A percentile compares a stretch with the other conserved stretches of the same genome.
These are phyloP conservation scores for Mycena sp. DNA, from an alignment of 1,284 basidiomycete species.

Conservation along the genomic window DNA sequence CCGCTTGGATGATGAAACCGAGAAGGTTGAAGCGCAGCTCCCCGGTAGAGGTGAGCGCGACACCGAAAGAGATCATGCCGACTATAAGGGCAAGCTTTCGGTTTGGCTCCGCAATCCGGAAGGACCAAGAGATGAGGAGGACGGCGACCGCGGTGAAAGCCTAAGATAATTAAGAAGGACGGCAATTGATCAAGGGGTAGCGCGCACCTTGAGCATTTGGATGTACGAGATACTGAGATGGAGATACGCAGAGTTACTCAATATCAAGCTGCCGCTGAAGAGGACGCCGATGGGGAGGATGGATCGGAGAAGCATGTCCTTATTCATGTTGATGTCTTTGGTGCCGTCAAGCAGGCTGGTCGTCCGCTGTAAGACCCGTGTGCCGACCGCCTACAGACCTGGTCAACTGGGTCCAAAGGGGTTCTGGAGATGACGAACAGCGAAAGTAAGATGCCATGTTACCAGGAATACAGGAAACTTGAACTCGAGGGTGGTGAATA, in stretches of 20 bases:
- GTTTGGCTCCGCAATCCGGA: slow-evolving; percentile 90
- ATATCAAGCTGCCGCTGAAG: slow-evolving; percentile 91
- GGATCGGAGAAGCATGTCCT: slow-evolving; percentile 84
- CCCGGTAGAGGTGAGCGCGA: slow-evolving; percentile 89
- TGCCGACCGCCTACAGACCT: slow-evolving; percentile 78
- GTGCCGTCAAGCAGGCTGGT: slow-evolving; percentile 90
- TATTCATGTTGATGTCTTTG: slow-evolving; percentile 88
- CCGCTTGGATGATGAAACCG: slow-evolving; percentile 88
- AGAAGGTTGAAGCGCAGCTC: slow-evolving; percentile 87
- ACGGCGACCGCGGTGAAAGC: slow-evolving; percentile 98
- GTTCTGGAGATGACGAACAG: slow-evolving; percentile 57
- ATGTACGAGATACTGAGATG: slow-evolving; percentile 94
- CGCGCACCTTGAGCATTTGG: slow-evolving; percentile 93
- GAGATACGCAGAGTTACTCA: slow-evolving; percentile 95
- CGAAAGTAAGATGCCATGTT: slow-evolving; percentile 88
- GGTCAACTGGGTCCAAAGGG: not conserved
- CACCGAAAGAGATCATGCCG: slow-evolving; percentile 91
- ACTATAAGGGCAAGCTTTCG: slow-evolving; percentile 86
- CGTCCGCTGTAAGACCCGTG: slow-evolving; percentile 88
- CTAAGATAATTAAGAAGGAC: slow-evolving; percentile 46
- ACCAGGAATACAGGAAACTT: slow-evolving; percentile 90
- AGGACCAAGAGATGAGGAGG: slow-evolving; percentile 92
- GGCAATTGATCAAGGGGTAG: not conserved
- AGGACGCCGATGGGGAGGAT: slow-evolving; percentile 95
- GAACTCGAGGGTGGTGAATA: slow-evolving; percentile 88